Conservation (phyloP, 441 rosid species). For the Jatropha multifida region DNA sequence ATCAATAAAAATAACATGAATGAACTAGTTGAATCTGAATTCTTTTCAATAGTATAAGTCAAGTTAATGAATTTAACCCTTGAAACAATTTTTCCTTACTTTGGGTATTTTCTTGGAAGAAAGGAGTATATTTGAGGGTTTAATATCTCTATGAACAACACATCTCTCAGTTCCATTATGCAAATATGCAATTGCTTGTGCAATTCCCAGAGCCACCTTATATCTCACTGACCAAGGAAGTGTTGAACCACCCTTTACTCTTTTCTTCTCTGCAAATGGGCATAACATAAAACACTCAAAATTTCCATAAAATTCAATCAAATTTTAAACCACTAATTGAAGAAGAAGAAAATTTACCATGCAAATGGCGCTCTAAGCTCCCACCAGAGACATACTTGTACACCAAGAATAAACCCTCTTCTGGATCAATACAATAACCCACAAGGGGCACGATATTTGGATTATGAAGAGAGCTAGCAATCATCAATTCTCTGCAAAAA, state of each 20-base stretch:
- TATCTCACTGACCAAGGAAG: conserved; percentile 86
- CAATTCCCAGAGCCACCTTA: conserved; percentile 84
- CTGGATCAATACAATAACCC: conserved; percentile 90
- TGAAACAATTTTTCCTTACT: conserved; percentile 36
- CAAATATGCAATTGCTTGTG: conserved; percentile 78
- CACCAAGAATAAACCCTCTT: conserved; percentile 90
- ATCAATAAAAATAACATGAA: not conserved
- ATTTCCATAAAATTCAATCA: not conserved
- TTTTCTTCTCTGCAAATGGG: conserved; percentile 65
- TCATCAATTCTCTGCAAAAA: conserved; percentile 95
- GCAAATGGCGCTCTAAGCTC: conserved; percentile 87
- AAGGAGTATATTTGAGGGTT: conserved; percentile 96
- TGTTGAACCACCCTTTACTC: conserved; percentile 37
- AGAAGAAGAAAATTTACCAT: conserved; percentile 48
- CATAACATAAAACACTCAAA: conserved; percentile 20
- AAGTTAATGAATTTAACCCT: not conserved
- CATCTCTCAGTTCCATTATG: conserved; percentile 94
- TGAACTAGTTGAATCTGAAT: not conserved
- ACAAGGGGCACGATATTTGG: conserved; percentile 87
- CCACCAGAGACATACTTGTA: conserved; percentile 97
- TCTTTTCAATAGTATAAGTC: not conserved
- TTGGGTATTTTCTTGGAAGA: conserved; percentile 89
- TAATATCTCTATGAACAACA: conserved; percentile 96
- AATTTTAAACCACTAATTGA: conserved; percentile 11
- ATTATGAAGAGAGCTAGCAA: conserved; percentile 85